Evolutionary conservation across 192 early-diverging fungal species (phyloP).

Genomic region (Chytriomyces confervae): DNA sequence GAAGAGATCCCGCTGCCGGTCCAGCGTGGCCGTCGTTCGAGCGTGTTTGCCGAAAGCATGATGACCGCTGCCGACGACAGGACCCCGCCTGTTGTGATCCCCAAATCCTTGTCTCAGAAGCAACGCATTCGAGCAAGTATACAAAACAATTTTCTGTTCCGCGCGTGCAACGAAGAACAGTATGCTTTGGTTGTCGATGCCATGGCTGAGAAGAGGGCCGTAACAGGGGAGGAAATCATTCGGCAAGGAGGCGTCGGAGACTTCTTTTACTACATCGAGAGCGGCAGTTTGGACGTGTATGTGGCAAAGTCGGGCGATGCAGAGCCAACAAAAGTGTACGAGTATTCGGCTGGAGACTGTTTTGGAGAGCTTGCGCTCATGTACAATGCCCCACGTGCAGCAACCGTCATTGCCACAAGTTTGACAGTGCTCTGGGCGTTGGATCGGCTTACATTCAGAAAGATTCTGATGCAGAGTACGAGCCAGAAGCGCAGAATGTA

Average conservation of each 20-base stretch:
- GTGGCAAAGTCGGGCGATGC: constrained; percentile 70
- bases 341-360: constrained; percentile 82
- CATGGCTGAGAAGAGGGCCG: constrained; percentile 90
- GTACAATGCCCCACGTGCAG: constrained; percentile 98
- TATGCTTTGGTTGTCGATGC: constrained; percentile 92
- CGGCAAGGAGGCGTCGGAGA: constrained; percentile 95
- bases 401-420: constrained; percentile 87
- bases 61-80: constrained; percentile 66
- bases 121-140: constrained; percentile 83
- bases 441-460: constrained; percentile 95
- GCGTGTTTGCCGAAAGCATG: constrained; percentile 97
- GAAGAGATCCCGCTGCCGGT: constrained; percentile 31
- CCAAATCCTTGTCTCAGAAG: constrained; percentile 86
- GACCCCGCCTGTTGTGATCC: constrained; percentile 84
- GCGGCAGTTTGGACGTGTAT: constrained; percentile 90
- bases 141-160: constrained; percentile 91
- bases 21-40: constrained; percentile 90
- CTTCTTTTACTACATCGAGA: constrained; percentile 97
- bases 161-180: constrained; percentile 94
- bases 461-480: constrained; percentile 97
- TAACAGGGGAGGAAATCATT: constrained; percentile 76
- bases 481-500: constrained; percentile 94
- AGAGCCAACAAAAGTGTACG: constrained; percentile 72
- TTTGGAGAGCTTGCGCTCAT: constrained; percentile 99
- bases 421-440: constrained; percentile 92